Evolutionary conservation across 2,329 filamentous ascomycete species (phyloP), one percentile per base, ranked within the genome.

Genomic region (Colletotrichum tamarilloi): DNA sequence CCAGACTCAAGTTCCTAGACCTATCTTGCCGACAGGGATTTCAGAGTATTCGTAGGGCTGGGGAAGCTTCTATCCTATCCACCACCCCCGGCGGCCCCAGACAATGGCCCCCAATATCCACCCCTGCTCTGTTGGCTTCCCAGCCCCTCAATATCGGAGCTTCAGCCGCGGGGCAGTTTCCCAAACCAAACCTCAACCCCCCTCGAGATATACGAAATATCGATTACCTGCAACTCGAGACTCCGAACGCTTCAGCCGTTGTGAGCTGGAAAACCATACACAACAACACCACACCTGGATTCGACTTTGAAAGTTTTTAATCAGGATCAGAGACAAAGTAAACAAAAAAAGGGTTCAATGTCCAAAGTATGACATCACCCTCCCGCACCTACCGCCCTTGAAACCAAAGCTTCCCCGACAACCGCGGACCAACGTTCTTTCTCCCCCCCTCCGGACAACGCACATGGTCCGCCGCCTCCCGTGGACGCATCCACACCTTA

Each of bases 391-490:
- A 8, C 42, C 19, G 42, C 42, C 19, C 42, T 9, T 9, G 19
- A 11, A 49, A n/a, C 42, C 2, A n/a, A 9, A n/a, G 42, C 60
- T 14, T 59, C 53, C 52, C 16, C 26, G 16, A 35, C 49, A 2
- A 24, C 64, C 32, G 9, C 26, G 6, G 11, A 46, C 24, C 52
- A 62, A 56, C 60, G n/a, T 70, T n/a, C 9, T 2, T 9, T 35
- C 19, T 11, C 2, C 24, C 38, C 38, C 9, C 32, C 32, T 26
- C 19, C 28, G 42, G 32, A 52, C 22, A 28, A 26, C 26, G 19
- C 63, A 26, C 63, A 68, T 75, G 64, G 74, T 67, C 57, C 74
- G 74, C 55, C 73, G 59, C 19, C 67, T 75, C 14, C 67, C 74
- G 63, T 74, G 64, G 67, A 67, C 65, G 24, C 72, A 72, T 71